A percentile compares a stretch with the other conserved stretches of the same genome.
These are phyloP conservation scores for Xanthoparmelia taractica DNA, from an alignment of 495 filamentous ascomycete species.

Conservation along the genomic window DNA sequence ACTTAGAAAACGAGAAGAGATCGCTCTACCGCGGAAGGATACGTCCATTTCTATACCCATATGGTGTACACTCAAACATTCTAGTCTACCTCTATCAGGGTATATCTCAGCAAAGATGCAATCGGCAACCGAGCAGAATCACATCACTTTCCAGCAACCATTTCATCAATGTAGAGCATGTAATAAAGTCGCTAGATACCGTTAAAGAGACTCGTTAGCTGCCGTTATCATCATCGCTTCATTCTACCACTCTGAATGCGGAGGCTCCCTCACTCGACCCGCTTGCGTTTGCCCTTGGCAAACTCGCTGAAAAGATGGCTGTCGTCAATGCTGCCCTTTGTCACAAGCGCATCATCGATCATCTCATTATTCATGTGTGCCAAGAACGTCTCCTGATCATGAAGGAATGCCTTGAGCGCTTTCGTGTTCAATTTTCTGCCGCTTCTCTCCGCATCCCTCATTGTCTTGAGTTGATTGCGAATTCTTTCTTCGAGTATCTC, in stretches of 20 bases:
- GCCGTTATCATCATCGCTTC: background rate
- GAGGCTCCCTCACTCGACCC: conserved; percentile 11
- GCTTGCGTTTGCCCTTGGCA: conserved; percentile 16
- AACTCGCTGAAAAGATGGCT: conserved; percentile 30
- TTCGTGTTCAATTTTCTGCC: conserved; percentile 37
- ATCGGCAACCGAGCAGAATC: background rate
- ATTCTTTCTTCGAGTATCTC: conserved; percentile 60
- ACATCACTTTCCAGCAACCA: background rate
- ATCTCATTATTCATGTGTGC: conserved; percentile 51
- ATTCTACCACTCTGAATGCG: background rate
- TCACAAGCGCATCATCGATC: conserved; percentile 46
- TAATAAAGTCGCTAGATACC: background rate
- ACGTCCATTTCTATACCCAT: background rate
- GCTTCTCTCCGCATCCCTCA: conserved; percentile 39
- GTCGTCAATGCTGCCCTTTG: conserved; percentile 41
- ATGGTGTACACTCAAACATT: background rate
- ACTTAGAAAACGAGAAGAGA: background rate
- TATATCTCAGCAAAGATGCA: background rate
- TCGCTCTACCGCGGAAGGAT: background rate
- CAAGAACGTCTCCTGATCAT: conserved; percentile 48
- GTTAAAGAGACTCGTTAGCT: conserved; percentile 3
- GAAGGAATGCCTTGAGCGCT: conserved; percentile 40
- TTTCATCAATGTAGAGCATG: background rate
- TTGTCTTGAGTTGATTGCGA: conserved; percentile 37
- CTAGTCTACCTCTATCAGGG: conserved; percentile 4